Evolutionary conservation across 352 stramenopile genomes (phyloP), one percentile per base, ranked within the genome.

Genomic region (Phytophthora sp.): DNA sequence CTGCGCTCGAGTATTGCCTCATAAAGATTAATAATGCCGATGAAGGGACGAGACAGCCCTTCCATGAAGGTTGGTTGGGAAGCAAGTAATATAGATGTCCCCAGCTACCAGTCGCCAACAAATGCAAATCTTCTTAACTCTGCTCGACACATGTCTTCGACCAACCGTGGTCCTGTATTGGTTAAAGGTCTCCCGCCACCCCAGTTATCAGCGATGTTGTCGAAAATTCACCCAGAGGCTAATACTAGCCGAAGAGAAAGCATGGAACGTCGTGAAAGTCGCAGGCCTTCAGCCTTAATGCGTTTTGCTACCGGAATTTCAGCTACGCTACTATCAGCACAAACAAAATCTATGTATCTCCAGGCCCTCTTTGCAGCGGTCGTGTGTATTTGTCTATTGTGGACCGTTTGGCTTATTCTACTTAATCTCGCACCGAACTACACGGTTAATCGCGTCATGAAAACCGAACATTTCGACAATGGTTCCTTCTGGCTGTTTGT

Each of bases 401-500:
- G 70, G 70, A 71, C 57, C 7, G 2, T 73, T 3, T 73, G 62
- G 61, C 49, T 74, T 1, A 32, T 76, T 1, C 39, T 54, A 0
- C 38, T 79, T 2, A 76, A 66, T 31, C 17, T 51, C 1, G 45
- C 39, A 2, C 70, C 70, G 4, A 74, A 66, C 10, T 54, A 53
- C n/a, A 70, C 53, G 2, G 62, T 70, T 6, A 76, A 76, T 54
- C 24, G 26, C 12, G 30, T 79, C 45, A 76, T 76, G 67, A 55
- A 67, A 28, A 79, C 66, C 0, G 37, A 69, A 13, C 32, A 27
- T 6, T 69, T 76, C 15, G 71, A 79, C 20, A 42, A 64, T 7
- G 72, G 72, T 0, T 42, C 45, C n/a, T 79, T 79, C 34, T 79
- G 67, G 72, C 38, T 74, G 13, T 60, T 76, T 20, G 46, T 76